Conservation (phyloP, 257 asterid genomes). For the Solanum dulcamara region DNA sequence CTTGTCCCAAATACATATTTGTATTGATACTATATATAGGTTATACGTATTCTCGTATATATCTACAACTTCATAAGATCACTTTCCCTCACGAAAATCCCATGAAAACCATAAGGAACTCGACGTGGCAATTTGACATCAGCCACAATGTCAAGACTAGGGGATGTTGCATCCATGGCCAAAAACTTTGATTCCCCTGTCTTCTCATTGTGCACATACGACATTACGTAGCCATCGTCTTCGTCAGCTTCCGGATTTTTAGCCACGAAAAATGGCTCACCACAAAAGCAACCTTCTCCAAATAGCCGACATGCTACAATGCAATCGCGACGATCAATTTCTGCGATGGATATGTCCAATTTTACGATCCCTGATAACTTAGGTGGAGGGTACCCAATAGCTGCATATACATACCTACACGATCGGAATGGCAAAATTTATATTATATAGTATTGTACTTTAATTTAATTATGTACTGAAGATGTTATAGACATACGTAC, state of each 20-base stretch:
- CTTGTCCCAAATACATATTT: too few relatives aligned
- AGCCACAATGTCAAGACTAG: conserved; percentile 49
- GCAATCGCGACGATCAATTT: conserved; percentile 24
- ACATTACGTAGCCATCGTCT: conserved; percentile 68
- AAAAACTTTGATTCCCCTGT: conserved; percentile 53
- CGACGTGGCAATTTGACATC: conserved; percentile 56
- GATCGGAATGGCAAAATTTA: background rate
- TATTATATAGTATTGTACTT: too few relatives aligned
- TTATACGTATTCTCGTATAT: too few relatives aligned
- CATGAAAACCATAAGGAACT: conserved; percentile 79
- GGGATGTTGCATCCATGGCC: conserved; percentile 72
- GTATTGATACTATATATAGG: too few relatives aligned
- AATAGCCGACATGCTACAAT: conserved; percentile 21
- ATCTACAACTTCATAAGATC: conserved; percentile 13
- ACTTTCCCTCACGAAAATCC: conserved; percentile 38
- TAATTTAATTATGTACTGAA: too few relatives aligned
- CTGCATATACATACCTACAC: conserved; percentile 27
- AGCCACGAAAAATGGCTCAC: conserved; percentile 40
- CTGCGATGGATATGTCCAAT: conserved; percentile 24
- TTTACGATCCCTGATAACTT: conserved; percentile 28
- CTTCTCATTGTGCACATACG: conserved; percentile 49
- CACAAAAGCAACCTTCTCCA: conserved; percentile 23
- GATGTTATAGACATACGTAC: background rate
- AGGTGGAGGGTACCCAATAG: conserved; percentile 30
- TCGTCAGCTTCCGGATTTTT: conserved; percentile 37